Base-by-base conservation (phyloP, 305 asterid species). In the Nicotiana rustica region DNA sequence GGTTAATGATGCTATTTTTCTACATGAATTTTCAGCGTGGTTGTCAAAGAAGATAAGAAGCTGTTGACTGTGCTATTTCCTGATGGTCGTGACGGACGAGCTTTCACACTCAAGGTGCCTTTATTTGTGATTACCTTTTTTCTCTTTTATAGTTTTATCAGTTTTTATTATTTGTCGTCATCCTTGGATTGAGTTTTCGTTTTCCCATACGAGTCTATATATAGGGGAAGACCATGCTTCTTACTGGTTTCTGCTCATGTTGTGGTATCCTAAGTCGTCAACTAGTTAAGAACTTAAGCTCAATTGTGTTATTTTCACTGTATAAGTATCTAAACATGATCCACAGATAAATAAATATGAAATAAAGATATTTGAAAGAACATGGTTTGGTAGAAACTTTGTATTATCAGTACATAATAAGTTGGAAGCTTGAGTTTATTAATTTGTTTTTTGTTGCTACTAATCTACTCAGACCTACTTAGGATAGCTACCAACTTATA, bases 21-120 rank as follows among this genome's bases (percentile, higher is more conserved):
- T 75, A 44, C 82, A 81, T 86, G 80, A 88, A 82, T 75, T 84
- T 86, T 79, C 91, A 97, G 99, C 80, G 99, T 97, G 85, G 99
- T 97, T 67, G 98, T 94, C 84, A 97, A 97, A 90, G 99, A 92
- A 90, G 99, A 95, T 83, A 97, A 97, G 95, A 97, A 95, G 82
- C 90, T 97, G 83, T 83, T 97, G 86, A 97, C 99, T 9, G 98
- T 97, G 84, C 94, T 92, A 86, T 97, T 97, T 88, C 91, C 95
- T 71, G 97, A 97, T 85, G 97, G 98, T 60, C 97, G 97, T 70
- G 99, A 95, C 89, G 99, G 99, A 47, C 91, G 99, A 84, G 93
- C 99, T 79, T 95, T 95, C 88, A 97, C 99, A 47, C 97, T 97
- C 83, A 97, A 97, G 99, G 99, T 97, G 88, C 85, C 81, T 52